Evolutionary conservation across 805 yeast genomes (phyloP).

Genomic region (Pichia cabralensis): DNA sequence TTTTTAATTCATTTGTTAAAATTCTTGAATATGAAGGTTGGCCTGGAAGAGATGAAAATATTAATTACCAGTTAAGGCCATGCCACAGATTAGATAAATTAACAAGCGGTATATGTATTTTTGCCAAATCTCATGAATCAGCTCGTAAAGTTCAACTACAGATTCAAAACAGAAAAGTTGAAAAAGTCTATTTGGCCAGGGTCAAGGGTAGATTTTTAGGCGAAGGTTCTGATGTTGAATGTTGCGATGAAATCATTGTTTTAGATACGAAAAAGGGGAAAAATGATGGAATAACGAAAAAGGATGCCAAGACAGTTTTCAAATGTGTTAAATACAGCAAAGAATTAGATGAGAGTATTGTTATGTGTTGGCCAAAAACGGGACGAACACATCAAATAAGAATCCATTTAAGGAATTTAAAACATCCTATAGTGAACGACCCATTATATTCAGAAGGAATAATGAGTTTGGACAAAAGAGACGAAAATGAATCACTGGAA

Average conservation of each 20-base stretch:
- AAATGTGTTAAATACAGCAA: slow-evolving; percentile 23
- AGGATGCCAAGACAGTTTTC: slow-evolving; percentile 16
- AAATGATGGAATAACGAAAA: slow-evolving; percentile 16
- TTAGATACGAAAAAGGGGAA: slow-evolving; percentile 23
- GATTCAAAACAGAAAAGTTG: slow-evolving; percentile 24
- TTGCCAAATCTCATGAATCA: slow-evolving; percentile 30
- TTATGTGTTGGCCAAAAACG: slow-evolving; percentile 38
- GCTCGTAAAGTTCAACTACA: slow-evolving; percentile 26
- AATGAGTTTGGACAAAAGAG: slow-evolving; percentile 1
- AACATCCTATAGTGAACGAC: slow-evolving; percentile 29
- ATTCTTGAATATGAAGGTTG: slow-evolving; percentile 28
- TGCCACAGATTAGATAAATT: slow-evolving; percentile 45
- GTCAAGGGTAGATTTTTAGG: slow-evolving; percentile 33
- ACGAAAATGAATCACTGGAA: background rate
- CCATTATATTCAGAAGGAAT: slow-evolving; percentile 20
- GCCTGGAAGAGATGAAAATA: background rate
- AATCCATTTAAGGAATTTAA: slow-evolving; percentile 40
- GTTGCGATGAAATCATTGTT: slow-evolving; percentile 30
- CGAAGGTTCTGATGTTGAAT: slow-evolving; percentile 12
- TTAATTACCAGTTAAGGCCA: slow-evolving; percentile 17
- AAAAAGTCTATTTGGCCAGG: slow-evolving; percentile 39
- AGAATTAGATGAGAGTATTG: slow-evolving; percentile 30
- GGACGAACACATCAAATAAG: slow-evolving; percentile 52
- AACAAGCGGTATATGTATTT: slow-evolving; percentile 42
- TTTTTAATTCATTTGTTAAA: slow-evolving; percentile 37